These are phyloP conservation scores for Candida sp. DNA, from an alignment of 1,139 yeast genomes.

Conservation along the genomic window DNA sequence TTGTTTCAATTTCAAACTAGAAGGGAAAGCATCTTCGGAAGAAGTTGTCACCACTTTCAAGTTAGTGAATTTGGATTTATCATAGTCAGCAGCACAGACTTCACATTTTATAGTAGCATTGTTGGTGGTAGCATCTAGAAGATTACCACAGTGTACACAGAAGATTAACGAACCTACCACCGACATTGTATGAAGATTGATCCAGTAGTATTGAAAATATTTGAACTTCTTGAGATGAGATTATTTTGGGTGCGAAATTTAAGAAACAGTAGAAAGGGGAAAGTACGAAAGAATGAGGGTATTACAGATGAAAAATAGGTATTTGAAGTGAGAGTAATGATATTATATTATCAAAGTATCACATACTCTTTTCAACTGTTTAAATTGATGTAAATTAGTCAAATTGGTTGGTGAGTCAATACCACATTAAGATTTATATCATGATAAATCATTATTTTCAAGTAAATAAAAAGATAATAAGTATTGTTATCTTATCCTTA, in stretches of 20 bases:
- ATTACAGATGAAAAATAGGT: neutral
- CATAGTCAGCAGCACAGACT: slow-evolving; percentile 63
- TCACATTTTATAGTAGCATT: slow-evolving; percentile 53
- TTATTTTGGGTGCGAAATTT: neutral
- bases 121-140: slow-evolving; percentile 67
- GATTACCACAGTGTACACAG: slow-evolving; percentile 91
- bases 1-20: slow-evolving; percentile 71
- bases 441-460: too few relatives aligned
- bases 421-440: too few relatives aligned
- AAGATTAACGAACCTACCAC: slow-evolving; percentile 94
- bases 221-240: slow-evolving; percentile 1
- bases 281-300: too few relatives aligned
- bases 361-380: too few relatives aligned
- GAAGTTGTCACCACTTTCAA: slow-evolving; percentile 85
- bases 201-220: slow-evolving; percentile 1
- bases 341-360: too few relatives aligned
- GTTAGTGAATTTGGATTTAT: slow-evolving; percentile 60
- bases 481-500: too few relatives aligned
- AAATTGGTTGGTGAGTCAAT: too few relatives aligned
- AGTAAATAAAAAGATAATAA: too few relatives aligned
- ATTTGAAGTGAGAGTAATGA: neutral
- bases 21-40: slow-evolving; percentile 90
- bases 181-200: slow-evolving; percentile 51
- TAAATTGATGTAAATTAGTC: too few relatives aligned
- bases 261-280: neutral